Base-by-base conservation (phyloP, 1,284 basidiomycete species). In the Pseudozyma thailandica region DNA sequence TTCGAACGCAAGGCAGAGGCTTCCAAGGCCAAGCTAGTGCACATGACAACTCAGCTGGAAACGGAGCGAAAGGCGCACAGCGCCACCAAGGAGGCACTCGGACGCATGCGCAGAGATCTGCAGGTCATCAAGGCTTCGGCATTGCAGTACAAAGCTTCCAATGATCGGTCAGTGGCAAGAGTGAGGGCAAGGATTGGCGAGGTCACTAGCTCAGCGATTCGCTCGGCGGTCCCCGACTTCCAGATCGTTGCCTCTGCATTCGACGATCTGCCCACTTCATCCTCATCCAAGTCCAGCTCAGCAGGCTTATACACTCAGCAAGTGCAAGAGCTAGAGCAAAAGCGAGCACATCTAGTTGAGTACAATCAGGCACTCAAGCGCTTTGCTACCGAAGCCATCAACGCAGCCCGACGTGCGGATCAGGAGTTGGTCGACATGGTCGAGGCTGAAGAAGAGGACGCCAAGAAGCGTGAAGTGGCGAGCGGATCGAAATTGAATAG, bases 341-440 rank as follows among this genome's bases (percentile, higher is more conserved):
- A 68, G 43, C 55, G 72, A 2, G 38, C 57, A 0, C 61, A 72
- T 12, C 46, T 76, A 15, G 52, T 76, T 5, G 68, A 74, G n/a
- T 63, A 60, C 50, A 75, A 77, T 28, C 54, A 56, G 46, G 73
- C 63, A 12, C 58, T 77, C 7, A 75, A 75, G 28, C 57, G 74
- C 1, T 47, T 65, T 12, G 72, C 69, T 4, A 75, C 69, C 12
- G 74, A 75, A 15, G 61, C 69, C 18, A 65, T 77, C 45, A 75
- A 77, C 43, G 58, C 63, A 18, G 60, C 55, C 13, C 55, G 62
- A 26, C 55, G 56, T 10, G 59, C 68, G 3, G 61, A 74, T 23
- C 58, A 69, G 31, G 54, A 63, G 25, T 26, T 74, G 30, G 20
- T 62, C 28, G 66, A 71, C n/a, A 59, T 73, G 51, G 58, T 69